Evolutionary conservation across 1,284 basidiomycete genomes (phyloP).

Genomic region (Caloboletus firmus): DNA sequence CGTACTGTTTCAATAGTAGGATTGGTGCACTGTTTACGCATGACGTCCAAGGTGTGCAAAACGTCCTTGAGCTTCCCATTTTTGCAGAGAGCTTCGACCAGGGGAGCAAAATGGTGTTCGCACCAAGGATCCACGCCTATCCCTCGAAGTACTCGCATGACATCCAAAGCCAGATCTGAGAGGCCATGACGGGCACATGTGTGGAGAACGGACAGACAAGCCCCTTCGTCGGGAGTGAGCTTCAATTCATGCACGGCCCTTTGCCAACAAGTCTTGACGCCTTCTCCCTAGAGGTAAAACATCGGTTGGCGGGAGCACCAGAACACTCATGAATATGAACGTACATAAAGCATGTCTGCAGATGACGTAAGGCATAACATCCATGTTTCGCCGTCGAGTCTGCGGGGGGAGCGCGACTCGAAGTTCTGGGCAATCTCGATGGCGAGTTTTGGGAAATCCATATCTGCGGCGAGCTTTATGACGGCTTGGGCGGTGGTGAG

Average conservation of each 20-base stretch:
- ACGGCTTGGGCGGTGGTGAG: slow-evolving; percentile 49
- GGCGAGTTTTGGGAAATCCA: slow-evolving; percentile 61
- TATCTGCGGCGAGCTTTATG: slow-evolving; percentile 48
- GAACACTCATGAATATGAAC: slow-evolving; percentile 28
- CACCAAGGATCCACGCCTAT: slow-evolving; percentile 47
- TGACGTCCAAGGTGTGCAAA: slow-evolving; percentile 51
- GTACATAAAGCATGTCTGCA: slow-evolving; percentile 60
- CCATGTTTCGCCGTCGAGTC: slow-evolving; percentile 57
- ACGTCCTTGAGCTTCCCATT: slow-evolving; percentile 58
- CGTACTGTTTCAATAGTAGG: slow-evolving; percentile 49
- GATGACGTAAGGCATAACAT: slow-evolving; percentile 56
- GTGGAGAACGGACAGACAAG: slow-evolving; percentile 67
- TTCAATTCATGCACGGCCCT: slow-evolving; percentile 52
- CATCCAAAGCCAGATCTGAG: slow-evolving; percentile 66
- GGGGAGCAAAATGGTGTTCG: slow-evolving; percentile 70
- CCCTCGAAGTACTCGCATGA: slow-evolving; percentile 53
- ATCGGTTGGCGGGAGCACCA: slow-evolving; percentile 2
- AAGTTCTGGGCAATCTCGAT: slow-evolving; percentile 62
- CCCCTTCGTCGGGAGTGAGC: slow-evolving; percentile 70
- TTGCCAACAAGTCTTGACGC: slow-evolving; percentile 64
- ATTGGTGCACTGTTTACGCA: slow-evolving; percentile 50
- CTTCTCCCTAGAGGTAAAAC: slow-evolving; percentile 53
- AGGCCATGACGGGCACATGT: slow-evolving; percentile 71
- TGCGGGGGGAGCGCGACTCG: slow-evolving; percentile 53
- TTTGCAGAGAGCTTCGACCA: slow-evolving; percentile 63